These are phyloP conservation scores for Allomyces macrogynus DNA, from an alignment of 192 early-diverging fungal species.

Conservation along the genomic window DNA sequence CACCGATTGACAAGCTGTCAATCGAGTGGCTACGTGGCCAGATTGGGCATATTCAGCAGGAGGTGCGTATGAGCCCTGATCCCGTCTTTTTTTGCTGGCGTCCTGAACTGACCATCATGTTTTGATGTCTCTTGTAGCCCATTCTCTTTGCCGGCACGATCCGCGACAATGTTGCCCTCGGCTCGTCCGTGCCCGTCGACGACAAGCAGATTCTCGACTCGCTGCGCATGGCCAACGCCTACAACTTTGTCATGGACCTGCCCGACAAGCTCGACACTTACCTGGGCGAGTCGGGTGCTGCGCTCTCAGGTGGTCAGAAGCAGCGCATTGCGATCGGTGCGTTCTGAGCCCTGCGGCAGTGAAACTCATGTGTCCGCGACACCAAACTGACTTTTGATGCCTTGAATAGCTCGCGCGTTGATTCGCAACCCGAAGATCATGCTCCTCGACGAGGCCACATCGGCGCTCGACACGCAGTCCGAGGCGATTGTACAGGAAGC, in stretches of 20 bases:
- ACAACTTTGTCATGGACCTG: slow-evolving; percentile 66
- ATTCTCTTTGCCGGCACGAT: not conserved
- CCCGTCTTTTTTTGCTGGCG: not conserved
- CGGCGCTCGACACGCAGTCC: slow-evolving; percentile 59
- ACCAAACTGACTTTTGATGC: too few species aligned
- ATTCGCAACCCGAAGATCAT: slow-evolving; percentile 74
- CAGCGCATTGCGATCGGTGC: slow-evolving; percentile 45
- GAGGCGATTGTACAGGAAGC: slow-evolving; percentile 67
- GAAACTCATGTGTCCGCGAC: too few species aligned
- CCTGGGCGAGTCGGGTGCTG: slow-evolving; percentile 59
- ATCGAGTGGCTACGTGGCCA: slow-evolving; percentile 62
- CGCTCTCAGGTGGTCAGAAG: slow-evolving; percentile 66
- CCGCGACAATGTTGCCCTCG: not conserved
- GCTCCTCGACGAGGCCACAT: slow-evolving; percentile 74
- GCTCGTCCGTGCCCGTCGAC: not conserved
- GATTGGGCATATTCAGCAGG: slow-evolving; percentile 79
- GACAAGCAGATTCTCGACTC: slow-evolving; percentile 30
- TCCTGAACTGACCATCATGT: too few species aligned
- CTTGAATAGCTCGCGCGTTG: slow-evolving; percentile 40
- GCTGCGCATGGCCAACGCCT: slow-evolving; percentile 37
- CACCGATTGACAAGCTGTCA: slow-evolving; percentile 52
- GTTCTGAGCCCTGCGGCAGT: too few species aligned
- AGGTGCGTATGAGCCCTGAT: slow-evolving; percentile 5
- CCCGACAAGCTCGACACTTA: slow-evolving; percentile 61
- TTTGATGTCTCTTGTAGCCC: not conserved